These are phyloP conservation scores for Gastrolobium bilobum DNA, from an alignment of 306 rosid genomes.

Conservation along the genomic window DNA sequence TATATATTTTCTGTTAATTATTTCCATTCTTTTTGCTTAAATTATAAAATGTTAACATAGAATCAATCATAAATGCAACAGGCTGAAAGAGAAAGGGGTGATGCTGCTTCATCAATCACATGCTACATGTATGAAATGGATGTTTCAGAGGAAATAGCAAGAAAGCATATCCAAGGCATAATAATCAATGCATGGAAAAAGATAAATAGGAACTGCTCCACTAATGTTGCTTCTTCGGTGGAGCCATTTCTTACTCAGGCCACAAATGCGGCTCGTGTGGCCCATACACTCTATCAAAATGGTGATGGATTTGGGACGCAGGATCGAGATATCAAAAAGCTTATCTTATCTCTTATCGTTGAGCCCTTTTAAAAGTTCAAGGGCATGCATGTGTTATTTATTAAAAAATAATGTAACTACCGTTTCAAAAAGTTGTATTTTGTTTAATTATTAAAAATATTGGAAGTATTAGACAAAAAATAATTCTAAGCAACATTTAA, in stretches of 20 bases:
- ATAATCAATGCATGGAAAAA: slow-evolving; percentile 60
- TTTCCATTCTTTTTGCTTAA: neutral
- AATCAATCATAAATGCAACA: neutral
- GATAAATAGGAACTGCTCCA: slow-evolving; percentile 49
- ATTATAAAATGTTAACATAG: neutral
- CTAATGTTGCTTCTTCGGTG: neutral
- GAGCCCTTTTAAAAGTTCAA: slow-evolving; percentile 47
- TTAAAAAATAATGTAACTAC: too few relatives aligned
- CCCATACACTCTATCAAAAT: slow-evolving; percentile 56
- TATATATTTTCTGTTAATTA: neutral
- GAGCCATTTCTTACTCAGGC: slow-evolving; percentile 48
- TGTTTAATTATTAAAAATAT: too few relatives aligned
- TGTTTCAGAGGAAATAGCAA: slow-evolving; percentile 60
- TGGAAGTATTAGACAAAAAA: too few relatives aligned
- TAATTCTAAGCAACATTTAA: too few relatives aligned
- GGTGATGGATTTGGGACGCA: slow-evolving; percentile 69
- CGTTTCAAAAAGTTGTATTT: too few relatives aligned
- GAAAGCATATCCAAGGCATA: slow-evolving; percentile 45
- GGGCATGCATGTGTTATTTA: too few relatives aligned
- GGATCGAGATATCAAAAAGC: slow-evolving; percentile 48
- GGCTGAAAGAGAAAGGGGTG: slow-evolving; percentile 78
- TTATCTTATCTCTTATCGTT: slow-evolving; percentile 55
- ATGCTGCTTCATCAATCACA: slow-evolving; percentile 63
- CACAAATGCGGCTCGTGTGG: slow-evolving; percentile 60
- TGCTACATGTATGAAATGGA: slow-evolving; percentile 65